A percentile compares a stretch with the other conserved stretches of the same genome.
Conservation (phyloP, 148 eudicot genomes). For the Silene latifolia region DNA sequence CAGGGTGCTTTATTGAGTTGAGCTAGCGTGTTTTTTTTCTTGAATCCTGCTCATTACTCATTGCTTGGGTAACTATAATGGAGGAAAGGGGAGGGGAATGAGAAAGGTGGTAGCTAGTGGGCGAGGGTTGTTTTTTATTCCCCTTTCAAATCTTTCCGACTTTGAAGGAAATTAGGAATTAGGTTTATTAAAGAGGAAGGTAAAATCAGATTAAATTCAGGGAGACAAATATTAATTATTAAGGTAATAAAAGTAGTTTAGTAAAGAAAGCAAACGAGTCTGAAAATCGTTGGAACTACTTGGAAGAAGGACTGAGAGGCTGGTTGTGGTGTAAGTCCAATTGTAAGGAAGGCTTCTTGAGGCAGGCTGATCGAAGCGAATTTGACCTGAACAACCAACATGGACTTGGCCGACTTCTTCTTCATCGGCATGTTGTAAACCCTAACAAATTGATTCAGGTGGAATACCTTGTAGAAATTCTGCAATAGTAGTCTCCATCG, state of each 20-base stretch:
- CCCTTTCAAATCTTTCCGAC: background rate
- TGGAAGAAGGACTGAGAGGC: background rate
- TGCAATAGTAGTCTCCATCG: background rate
- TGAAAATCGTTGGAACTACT: no score
- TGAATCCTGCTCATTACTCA: background rate
- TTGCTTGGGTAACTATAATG: background rate
- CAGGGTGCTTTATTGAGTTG: background rate
- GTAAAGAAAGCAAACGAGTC: background rate
- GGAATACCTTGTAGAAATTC: no score
- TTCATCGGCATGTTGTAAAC: no score
- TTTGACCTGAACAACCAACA: background rate
- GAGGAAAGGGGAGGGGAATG: background rate
- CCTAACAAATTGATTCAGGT: no score
- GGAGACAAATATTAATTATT: background rate
- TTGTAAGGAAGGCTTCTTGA: background rate
- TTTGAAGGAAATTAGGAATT: background rate
- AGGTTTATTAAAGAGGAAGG: background rate
- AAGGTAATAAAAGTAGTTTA: background rate
- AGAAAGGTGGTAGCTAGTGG: background rate
- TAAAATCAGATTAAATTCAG: background rate
- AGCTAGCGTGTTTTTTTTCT: background rate
- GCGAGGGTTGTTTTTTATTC: no score
- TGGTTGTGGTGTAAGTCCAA: background rate
- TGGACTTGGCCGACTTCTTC: background rate
- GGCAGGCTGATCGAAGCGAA: background rate